Conservation (phyloP, 2,329 filamentous ascomycete genomes). For the Colletotrichum musicola region DNA sequence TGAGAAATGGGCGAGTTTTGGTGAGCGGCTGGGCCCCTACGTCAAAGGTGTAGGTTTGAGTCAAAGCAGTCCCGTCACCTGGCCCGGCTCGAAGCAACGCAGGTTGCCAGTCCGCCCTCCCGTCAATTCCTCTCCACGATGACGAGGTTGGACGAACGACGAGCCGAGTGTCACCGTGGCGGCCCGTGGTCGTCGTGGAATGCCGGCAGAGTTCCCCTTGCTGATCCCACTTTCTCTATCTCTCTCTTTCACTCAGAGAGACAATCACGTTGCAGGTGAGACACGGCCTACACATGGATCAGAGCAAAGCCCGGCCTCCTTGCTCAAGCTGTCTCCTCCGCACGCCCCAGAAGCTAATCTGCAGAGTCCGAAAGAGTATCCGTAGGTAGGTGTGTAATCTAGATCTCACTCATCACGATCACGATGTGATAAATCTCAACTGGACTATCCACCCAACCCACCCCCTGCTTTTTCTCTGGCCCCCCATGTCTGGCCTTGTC, state of each 20-base stretch:
- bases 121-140: not conserved
- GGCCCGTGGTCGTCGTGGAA: not conserved
- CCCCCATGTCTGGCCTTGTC: not conserved
- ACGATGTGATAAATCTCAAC: conserved; percentile 37
- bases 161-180: not conserved
- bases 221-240: conserved; percentile 4
- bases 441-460: not conserved
- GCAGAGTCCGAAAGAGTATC: conserved; percentile 7
- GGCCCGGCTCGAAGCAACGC: no score
- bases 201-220: not conserved
- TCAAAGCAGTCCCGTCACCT: not conserved
- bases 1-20: not conserved
- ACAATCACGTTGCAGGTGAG: conserved; percentile 25
- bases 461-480: not conserved
- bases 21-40: conserved; percentile 9
- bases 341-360: conserved; percentile 12
- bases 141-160: conserved; percentile 2
- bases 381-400: conserved; percentile 11
- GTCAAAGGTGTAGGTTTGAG: not conserved
- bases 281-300: not conserved
- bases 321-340: not conserved
- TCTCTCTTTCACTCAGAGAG: not conserved
- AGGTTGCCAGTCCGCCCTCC: no score
- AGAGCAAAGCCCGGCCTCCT: not conserved
- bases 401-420: conserved; percentile 28